Evolutionary conservation across 202 grass and related monocot species (phyloP), one percentile per base, ranked within the genome.

Genomic region (Hordeum pubiflorum): DNA sequence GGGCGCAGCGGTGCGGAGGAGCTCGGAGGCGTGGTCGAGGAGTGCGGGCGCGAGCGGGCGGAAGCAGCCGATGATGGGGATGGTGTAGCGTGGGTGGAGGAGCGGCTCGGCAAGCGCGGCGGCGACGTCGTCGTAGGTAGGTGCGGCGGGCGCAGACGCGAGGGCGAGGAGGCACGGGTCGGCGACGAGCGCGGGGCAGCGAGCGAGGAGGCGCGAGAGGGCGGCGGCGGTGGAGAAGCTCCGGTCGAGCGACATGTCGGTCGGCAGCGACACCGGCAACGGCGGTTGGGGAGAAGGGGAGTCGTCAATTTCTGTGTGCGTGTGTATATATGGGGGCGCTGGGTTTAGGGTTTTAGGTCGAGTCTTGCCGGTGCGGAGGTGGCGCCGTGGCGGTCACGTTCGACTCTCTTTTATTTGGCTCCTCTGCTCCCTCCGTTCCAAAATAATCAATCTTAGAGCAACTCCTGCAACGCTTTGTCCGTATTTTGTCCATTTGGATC

Each of bases 11-110:
- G 70, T 20, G 70, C 84, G 61, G 33, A 97, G 86, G 73, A 93
- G 87, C 88, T 71, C 82, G 7, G 92, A 88, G 52, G 81, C 86
- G 15, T 84, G 86, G n/a, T 82, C 87, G 40, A 85, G 52, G 52
- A 97, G 86, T 5, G 69, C 52, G 50, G 74, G 82, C 50, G 92
- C 91, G 22, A 94, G 61, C 5, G 88, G 90, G 66, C 83, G 92
- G 78, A 94, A 97, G 88, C 95, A 97, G 33, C 95, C 95, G 18
- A 97, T 66, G 24, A 97, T 82, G 33, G 95, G 90, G 77, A 97
- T 22, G 58, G 92, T 97, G 82, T 93, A 97, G 33, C 81, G 60
- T 7, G 88, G 92, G 79, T 97, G 92, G 67, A 97, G 89, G 57
- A 97, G 88, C 10, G 94, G 89, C 66, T 97, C 94, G 3, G 87